Conservation (phyloP, 768 basidiomycete species). For the Boletellus sp. region DNA sequence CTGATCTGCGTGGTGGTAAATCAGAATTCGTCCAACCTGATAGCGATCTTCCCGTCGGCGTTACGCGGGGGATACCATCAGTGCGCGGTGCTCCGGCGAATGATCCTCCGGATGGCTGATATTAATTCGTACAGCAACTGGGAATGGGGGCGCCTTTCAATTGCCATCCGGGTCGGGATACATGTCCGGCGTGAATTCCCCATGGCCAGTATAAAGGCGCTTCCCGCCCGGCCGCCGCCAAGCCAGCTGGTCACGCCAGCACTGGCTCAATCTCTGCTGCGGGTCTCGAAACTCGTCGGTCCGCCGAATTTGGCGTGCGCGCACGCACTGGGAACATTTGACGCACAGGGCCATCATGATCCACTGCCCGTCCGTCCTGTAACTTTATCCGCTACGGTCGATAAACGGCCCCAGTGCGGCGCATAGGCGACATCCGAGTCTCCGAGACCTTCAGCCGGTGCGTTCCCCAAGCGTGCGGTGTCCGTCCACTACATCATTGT, state of each 20-base stretch:
- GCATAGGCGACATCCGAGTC: too few relatives aligned
- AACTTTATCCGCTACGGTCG: too few relatives aligned
- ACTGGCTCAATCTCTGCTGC: too few relatives aligned
- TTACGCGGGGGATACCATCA: slow-evolving; percentile 3
- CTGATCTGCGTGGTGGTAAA: slow-evolving; percentile 14
- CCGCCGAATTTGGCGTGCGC: too few relatives aligned
- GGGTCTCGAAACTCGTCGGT: too few relatives aligned
- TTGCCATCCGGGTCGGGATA: background rate
- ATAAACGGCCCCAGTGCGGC: too few relatives aligned
- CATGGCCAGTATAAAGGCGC: background rate
- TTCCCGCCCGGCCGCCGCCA: background rate
- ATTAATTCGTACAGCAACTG: background rate
- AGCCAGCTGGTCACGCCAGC: background rate
- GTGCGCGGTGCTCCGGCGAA: slow-evolving; percentile 11
- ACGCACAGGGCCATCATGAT: too few relatives aligned
- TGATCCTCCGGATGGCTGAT: slow-evolving; percentile 5
- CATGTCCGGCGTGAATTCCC: background rate
- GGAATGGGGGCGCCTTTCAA: background rate
- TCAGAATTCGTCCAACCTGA: slow-evolving; percentile 3
- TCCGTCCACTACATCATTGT: too few relatives aligned
- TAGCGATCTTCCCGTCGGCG: slow-evolving; percentile 4
- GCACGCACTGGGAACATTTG: too few relatives aligned
- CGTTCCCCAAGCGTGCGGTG: too few relatives aligned
- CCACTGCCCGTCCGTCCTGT: too few relatives aligned
- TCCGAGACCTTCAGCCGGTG: too few relatives aligned